Base-by-base conservation (phyloP, 192 early-diverging fungal genomes). In the Jimgerdemannia flammicorona region DNA sequence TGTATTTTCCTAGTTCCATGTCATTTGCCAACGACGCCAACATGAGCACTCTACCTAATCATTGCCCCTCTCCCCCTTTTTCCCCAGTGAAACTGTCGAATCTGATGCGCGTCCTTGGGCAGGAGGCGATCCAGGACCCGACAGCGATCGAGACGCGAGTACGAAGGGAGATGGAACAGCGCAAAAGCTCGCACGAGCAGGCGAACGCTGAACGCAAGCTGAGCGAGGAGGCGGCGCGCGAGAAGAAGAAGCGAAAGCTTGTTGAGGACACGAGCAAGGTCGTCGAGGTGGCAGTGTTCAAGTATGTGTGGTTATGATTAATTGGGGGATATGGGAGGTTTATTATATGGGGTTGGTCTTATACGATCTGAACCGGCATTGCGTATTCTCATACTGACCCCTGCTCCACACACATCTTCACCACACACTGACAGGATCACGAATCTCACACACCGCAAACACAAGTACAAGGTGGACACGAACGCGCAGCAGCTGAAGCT, bases 71-170 rank as follows among this genome's bases (percentile, higher is more conserved):
- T n/a, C n/a, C n/a, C n/a, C n/a, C n/a, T n/a, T 72, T 72, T 14
- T 7, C 43, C 20, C 10, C 71, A 84, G 91, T 99, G 43, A 93
- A 92, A 69, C 89, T 98, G 72, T 89, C 91, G 70, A 99, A 98
- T 80, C 87, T 99, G 82, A 99, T 98, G 96, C 83, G 91, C 7
- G 94, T 99, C 4, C 82, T 99, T 75, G 97, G 95, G n/a, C 91
- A 91, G 68, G 95, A 99, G 71, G 95, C 97, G 0, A 93, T 99
- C 8, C 92, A 94, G 67, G 96, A 97, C 77, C 98, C 98, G 0
- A 98, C 97, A 0, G 91, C 92, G 75, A 83, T 98, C n/a, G 98
- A 97, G 79, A 93, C 95, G 10, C 84, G 91, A 74, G 96, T 99
- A n/a, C 87, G 93, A 11, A 89, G 85, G 72, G 95, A 99, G 76